Evolutionary conservation across 2,329 filamentous ascomycete genomes (phyloP), one percentile per base, ranked within the genome.

Genomic region (Botrytis byssoidea): DNA sequence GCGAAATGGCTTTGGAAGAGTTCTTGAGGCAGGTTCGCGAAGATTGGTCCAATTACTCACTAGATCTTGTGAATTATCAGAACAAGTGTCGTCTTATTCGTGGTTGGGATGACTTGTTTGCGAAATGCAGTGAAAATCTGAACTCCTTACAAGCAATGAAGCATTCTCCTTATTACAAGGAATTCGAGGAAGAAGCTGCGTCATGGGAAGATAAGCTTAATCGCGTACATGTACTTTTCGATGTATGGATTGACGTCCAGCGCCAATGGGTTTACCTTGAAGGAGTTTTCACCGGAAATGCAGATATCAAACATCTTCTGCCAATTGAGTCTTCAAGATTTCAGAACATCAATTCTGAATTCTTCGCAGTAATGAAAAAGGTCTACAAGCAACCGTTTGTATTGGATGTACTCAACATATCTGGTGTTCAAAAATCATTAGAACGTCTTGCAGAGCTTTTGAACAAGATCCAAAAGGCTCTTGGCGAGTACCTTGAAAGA

Each of bases 171-270:
- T 99, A 99, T 83, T 99, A 97, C 87, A 98, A 98, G 83, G 95
- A 98, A 79, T 99, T 99, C 76, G 96, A 99, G 82, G 96, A 99
- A 79, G 96, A 99, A 79, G 97, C 97, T 10, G 92, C 94, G 0
- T 89, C 92, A 1, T 99, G 96, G 96, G 97, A 99, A 83, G 97
- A 99, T 83, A 97, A 97, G 82, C 88, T 99, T 40, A 99, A 98
- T 82, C 91, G 96, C 64, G 94, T 99, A 3, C 96, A 99, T 81
- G 94, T 99, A 25, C 88, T 99, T 16, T 99, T 99, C 80, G 96
- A 99, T 82, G 95, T 99, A 25, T 99, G 97, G 97, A 99, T 99
- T 79, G 97, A 99, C 83, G 97, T 99, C n/a, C 96, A 99, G 83
- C 92, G 97, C 75, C 96, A 99, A 84, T 99, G 96, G 96, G 96